Evolutionary conservation across 257 asterid species (phyloP), one percentile per base, ranked within the genome.

Genomic region (Capsicum pubescens): DNA sequence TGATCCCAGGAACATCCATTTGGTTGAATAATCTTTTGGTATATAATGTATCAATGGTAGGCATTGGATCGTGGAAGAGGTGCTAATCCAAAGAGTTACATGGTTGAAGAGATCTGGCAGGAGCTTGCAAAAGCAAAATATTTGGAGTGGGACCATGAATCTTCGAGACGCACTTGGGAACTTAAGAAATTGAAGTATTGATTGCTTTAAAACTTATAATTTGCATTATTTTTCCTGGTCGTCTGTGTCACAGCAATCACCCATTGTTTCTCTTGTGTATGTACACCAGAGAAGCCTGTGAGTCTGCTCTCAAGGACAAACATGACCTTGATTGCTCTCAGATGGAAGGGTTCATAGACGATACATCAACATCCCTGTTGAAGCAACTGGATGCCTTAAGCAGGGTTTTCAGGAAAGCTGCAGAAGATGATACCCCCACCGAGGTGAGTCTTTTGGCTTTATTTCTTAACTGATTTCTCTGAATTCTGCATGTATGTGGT

Each of bases 101-200:
- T 94, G 98, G 95, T 94, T 79, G 98, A 94, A 88, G 98, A 96
- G 86, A 94, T 94, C 63, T 96, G 98, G 98, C 95, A 86, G 87
- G 98, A 91, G 89, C 97, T 96, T 74, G 95, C 98, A 56, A 93
- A 82, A 85, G 99, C 98, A 68, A 93, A 91, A 90, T 96, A 96
- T 88, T 81, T 92, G 72, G 77, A 69, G 60, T 96, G 99, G 99
- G 98, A 96, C 83, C 82, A 90, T 82, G 93, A 90, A 85, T 92
- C 98, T 16, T 86, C 92, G 60, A 82, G 61, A 87, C 94, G 97
- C 54, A 88, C 97, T 79, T 90, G 91, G 95, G 94, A 94, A 26
- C 94, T 94, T 86, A 91, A 89, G 69, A 93, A 69, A 67, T 89
- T 96, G 83, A 94, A 92, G 99, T 95, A 87, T 72, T 82, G 83